These are phyloP conservation scores for Hura crepitans DNA, from an alignment of 441 rosid genomes.

Conservation along the genomic window DNA sequence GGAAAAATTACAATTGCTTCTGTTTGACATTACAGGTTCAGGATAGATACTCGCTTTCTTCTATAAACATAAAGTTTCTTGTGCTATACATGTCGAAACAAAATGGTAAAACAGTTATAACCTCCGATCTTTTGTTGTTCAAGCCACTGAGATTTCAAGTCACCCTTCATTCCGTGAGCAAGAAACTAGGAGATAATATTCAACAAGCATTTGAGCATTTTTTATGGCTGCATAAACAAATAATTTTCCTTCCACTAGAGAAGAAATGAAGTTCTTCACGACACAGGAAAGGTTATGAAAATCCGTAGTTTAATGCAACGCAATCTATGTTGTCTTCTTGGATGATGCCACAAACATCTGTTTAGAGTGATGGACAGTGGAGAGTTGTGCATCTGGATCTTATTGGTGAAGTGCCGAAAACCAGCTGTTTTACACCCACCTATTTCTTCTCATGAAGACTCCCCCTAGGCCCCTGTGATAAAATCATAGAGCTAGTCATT, in stretches of 20 bases:
- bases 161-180: constrained; percentile 18
- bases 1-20: constrained; percentile 20
- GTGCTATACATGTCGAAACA: constrained; percentile 31
- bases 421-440: constrained; percentile 21
- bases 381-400: constrained; percentile 20
- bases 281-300: constrained; percentile 3
- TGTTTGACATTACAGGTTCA: constrained; percentile 10
- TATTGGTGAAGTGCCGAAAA: constrained; percentile 29
- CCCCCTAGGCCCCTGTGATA: constrained; percentile 30
- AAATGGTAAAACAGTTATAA: constrained; percentile 20
- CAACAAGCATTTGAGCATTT: constrained; percentile 21
- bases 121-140: constrained; percentile 14
- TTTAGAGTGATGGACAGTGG: constrained; percentile 14
- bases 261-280: constrained; percentile 19
- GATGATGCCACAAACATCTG: constrained; percentile 3
- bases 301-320: constrained; percentile 12
- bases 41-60: constrained; percentile 17
- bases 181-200: constrained; percentile 22
- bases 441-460: constrained; percentile 9
- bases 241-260: constrained; percentile 19
- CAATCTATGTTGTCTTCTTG: constrained; percentile 13
- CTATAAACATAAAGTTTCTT: constrained; percentile 23
- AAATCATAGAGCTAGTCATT: constrained; percentile 35
- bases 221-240: constrained; percentile 20
- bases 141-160: constrained; percentile 12